Conservation (phyloP, 768 basidiomycete species). For the Suillus spraguei region DNA sequence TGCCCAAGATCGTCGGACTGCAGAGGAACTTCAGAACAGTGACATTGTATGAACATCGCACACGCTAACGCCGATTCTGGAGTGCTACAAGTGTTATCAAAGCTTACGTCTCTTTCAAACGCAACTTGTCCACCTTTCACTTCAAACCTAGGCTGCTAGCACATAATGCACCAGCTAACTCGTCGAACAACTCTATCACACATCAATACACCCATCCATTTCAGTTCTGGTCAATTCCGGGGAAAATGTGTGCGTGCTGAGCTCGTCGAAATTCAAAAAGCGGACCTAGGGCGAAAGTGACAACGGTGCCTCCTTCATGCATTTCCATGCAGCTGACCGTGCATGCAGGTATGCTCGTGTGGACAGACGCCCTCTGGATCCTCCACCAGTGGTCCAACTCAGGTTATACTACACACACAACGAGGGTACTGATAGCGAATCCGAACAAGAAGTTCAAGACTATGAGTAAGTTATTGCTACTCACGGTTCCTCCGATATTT, state of each 20-base stretch:
- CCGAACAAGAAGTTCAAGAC: conserved; percentile 50
- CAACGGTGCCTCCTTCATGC: conserved; percentile 16
- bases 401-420: conserved; percentile 51
- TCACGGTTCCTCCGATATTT: conserved; percentile 3
- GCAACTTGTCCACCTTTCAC: neutral
- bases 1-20: neutral
- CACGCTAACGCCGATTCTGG: neutral
- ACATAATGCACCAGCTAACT: conserved; percentile 8
- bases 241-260: conserved; percentile 57
- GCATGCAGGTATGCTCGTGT: conserved; percentile 54
- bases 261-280: conserved; percentile 64
- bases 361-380: conserved; percentile 69
- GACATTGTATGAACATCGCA: neutral
- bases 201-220: conserved; percentile 50
- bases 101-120: neutral
- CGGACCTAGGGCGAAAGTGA: conserved; percentile 69
- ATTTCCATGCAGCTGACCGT: conserved; percentile 11
- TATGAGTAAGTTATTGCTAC: conserved; percentile 46
- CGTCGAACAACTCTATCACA: conserved; percentile 31
- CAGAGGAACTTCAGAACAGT: neutral
- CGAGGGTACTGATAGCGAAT: conserved; percentile 39
- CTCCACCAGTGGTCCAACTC: conserved; percentile 60
- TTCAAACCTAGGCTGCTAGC: neutral
- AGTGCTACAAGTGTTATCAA: neutral
- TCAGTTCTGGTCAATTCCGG: conserved; percentile 60